These are phyloP conservation scores for Warburgia ugandensis DNA, from an alignment of 164 flowering plant genomes.

Conservation along the genomic window DNA sequence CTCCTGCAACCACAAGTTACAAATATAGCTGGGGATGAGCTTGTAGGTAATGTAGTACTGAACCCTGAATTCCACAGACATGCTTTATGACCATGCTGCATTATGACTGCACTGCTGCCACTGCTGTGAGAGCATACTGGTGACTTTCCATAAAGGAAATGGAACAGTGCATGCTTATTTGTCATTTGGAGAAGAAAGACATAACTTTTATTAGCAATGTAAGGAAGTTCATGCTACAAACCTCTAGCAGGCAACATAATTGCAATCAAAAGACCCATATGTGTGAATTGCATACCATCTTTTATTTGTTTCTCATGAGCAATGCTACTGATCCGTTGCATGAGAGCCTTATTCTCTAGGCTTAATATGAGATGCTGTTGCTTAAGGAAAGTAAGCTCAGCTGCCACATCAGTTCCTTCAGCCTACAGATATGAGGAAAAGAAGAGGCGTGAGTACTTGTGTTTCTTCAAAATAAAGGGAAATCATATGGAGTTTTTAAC, in stretches of 20 bases:
- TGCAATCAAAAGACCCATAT: no score
- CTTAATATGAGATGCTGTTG: constrained; percentile 11
- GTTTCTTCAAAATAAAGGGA: background rate
- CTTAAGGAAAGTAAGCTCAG: constrained; percentile 11
- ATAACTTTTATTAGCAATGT: no score
- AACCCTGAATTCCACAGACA: background rate
- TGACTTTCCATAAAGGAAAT: no score
- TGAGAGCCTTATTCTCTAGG: constrained; percentile 15
- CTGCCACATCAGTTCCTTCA: constrained; percentile 10
- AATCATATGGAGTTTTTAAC: background rate
- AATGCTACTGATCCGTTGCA: constrained; percentile 9
- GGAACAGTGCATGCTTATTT: no score
- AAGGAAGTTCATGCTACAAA: no score
- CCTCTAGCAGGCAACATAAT: background rate
- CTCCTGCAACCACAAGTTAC: no score
- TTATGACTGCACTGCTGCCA: no score
- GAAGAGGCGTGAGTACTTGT: background rate
- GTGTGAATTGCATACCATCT: constrained; percentile 9
- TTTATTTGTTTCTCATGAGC: constrained; percentile 11
- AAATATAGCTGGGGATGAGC: no score
- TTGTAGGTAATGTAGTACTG: no score
- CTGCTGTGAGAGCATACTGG: no score
- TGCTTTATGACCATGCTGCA: background rate
- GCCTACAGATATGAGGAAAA: constrained; percentile 1
- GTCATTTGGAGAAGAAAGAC: background rate